These are phyloP conservation scores for Linderniella brevidens DNA, from an alignment of 257 asterid species.

Conservation along the genomic window DNA sequence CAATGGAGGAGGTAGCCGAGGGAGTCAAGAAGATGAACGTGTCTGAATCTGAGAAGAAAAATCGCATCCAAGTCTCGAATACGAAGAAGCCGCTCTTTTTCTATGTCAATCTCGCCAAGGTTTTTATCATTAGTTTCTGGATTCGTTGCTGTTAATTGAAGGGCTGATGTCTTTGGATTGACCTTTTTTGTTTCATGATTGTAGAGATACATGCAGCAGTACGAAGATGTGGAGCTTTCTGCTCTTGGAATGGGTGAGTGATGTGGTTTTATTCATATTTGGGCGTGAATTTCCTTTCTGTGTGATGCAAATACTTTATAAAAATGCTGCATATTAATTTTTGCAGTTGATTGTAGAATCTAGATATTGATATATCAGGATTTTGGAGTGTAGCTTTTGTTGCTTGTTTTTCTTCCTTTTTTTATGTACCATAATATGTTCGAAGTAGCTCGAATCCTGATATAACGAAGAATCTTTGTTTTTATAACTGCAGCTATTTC, in stretches of 20 bases:
- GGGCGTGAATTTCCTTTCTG: background rate
- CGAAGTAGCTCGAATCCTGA: background rate
- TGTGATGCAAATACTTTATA: no score
- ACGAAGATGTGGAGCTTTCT: constrained; percentile 5
- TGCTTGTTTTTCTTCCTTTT: background rate
- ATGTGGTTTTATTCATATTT: background rate
- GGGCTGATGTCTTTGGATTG: no score
- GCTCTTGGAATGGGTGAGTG: constrained; percentile 4
- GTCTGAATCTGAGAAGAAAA: constrained; percentile 39
- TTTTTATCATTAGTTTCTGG: constrained; percentile 7
- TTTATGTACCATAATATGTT: no score
- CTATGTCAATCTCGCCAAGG: constrained; percentile 78
- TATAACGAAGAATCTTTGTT: constrained; percentile 7
- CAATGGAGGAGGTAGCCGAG: constrained; percentile 46
- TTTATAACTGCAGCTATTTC: constrained; percentile 51
- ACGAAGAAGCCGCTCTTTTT: constrained; percentile 71
- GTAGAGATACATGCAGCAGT: constrained; percentile 6
- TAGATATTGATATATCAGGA: no score
- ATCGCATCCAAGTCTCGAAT: constrained; percentile 73
- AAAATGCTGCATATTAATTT: no score
- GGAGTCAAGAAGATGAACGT: constrained; percentile 40
- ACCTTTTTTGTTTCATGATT: background rate
- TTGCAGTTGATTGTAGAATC: no score
- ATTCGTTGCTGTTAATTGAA: background rate
- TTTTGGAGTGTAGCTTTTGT: background rate